phyloP scores from a whole-genome alignment of 805 yeast genomes.

The Schizosaccharomyces japonicus region DNA sequence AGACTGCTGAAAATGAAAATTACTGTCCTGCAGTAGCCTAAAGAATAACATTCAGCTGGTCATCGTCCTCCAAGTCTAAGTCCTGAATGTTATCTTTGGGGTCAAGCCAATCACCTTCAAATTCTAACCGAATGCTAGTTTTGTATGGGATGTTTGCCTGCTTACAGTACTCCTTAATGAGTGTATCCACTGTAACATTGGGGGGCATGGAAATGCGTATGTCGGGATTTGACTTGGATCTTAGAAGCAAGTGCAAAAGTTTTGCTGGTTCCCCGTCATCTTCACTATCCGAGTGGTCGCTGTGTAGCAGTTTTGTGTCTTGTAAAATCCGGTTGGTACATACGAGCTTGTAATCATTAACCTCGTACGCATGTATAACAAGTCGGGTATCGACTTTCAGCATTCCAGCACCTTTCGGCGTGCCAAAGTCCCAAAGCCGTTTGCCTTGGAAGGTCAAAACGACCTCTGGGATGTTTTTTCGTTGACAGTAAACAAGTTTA shows the following conservation, averaged over 20 bases:
- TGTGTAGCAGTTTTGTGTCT: background rate
- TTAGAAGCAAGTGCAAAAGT: background rate
- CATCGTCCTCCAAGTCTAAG: background rate
- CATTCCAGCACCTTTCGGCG: constrained; percentile 3
- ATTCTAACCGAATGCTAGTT: background rate
- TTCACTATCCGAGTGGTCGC: background rate
- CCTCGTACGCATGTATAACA: background rate
- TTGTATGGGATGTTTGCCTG: background rate
- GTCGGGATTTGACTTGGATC: background rate
- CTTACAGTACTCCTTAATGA: background rate
- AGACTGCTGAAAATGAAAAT: no score
- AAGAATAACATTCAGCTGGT: background rate
- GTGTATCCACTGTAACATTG: background rate
- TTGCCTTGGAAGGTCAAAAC: background rate
- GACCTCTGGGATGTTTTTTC: background rate
- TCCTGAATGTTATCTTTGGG: background rate
- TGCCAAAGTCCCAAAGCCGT: background rate
- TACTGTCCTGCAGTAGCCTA: no score
- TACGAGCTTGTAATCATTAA: background rate
- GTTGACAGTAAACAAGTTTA: background rate
- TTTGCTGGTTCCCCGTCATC: background rate
- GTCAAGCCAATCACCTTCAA: constrained; percentile 1
- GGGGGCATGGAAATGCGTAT: background rate
- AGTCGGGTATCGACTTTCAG: background rate
- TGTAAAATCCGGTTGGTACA: background rate